Conservation (phyloP, 805 yeast species). For the Zygoascus flipseniorum region DNA sequence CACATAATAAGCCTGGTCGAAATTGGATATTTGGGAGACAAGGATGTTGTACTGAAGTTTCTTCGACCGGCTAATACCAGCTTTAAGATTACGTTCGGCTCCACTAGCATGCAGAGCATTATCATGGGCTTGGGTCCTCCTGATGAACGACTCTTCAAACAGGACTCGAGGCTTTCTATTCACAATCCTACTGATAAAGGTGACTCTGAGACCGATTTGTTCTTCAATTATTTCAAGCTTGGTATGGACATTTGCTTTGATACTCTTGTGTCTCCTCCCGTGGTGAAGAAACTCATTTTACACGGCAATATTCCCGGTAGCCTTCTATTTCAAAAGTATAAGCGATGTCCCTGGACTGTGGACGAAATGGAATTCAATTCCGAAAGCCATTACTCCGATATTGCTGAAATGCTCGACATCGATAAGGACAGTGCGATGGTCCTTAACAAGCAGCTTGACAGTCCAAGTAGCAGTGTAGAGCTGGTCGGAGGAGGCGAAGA, state of each 20-base stretch:
- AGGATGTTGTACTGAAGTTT: constrained; percentile 3
- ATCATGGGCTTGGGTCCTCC: constrained; percentile 48
- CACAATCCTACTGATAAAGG: constrained; percentile 27
- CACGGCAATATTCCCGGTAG: constrained; percentile 52
- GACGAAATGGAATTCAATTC: constrained; percentile 8
- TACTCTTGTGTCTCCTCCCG: constrained; percentile 24
- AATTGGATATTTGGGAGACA: constrained; percentile 3
- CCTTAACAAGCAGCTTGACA: constrained; percentile 18
- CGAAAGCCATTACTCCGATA: constrained; percentile 3
- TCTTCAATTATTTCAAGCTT: constrained; percentile 40
- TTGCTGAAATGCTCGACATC: constrained; percentile 2
- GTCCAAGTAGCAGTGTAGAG: constrained; percentile 24
- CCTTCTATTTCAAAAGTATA: constrained; percentile 47
- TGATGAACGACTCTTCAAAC: constrained; percentile 40
- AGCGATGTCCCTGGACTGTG: constrained; percentile 40
- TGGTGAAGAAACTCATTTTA: constrained; percentile 39
- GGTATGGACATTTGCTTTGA: constrained; percentile 52
- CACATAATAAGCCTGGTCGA: not conserved
- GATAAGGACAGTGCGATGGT: constrained; percentile 16
- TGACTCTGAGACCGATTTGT: constrained; percentile 11
- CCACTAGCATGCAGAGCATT: constrained; percentile 44
- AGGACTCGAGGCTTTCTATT: constrained; percentile 37
- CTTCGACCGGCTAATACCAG: constrained; percentile 1
- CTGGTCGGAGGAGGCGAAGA: constrained; percentile 17
- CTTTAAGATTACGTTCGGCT: constrained; percentile 24